A percentile compares a stretch with the other conserved stretches of the same genome.
Evolutionary conservation across 192 early-diverging fungal species (phyloP).

Genomic region (Coemansia sp.): DNA sequence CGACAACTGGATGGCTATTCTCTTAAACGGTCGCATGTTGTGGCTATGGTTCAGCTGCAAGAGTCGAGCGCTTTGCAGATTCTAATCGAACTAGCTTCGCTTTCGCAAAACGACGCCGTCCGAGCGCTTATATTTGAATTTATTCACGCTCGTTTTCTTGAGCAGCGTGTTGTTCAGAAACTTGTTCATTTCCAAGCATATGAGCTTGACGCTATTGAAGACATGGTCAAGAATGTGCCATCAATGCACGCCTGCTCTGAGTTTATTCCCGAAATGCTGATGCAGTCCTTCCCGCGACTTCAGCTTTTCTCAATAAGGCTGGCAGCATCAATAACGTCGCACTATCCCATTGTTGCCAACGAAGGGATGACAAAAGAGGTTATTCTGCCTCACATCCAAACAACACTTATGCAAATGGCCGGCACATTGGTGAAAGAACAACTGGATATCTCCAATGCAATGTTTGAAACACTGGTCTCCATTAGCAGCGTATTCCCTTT

Average conservation of each 20-base stretch:
- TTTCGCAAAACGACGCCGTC: constrained; percentile 15
- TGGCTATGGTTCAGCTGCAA: constrained; percentile 58
- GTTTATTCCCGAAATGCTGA: constrained; percentile 61
- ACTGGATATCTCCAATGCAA: constrained; percentile 35
- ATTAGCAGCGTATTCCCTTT: constrained; percentile 22
- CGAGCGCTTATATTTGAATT: constrained; percentile 55
- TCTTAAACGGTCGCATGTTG: constrained; percentile 40
- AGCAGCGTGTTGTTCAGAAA: constrained; percentile 58
- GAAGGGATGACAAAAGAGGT: constrained; percentile 51
- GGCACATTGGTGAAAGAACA: constrained; percentile 28
- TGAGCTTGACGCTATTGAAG: constrained; percentile 50
- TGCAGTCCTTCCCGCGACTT: constrained; percentile 36
- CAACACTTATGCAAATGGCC: constrained; percentile 36
- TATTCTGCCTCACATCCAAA: constrained; percentile 49
- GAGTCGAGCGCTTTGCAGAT: constrained; percentile 59
- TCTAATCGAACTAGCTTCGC: constrained; percentile 48
- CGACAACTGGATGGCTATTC: constrained; percentile 24
- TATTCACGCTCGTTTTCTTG: constrained; percentile 63
- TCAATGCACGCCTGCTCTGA: constrained; percentile 64
- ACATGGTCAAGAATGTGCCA: constrained; percentile 62
- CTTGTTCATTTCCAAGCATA: constrained; percentile 66
- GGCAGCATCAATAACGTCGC: constrained; percentile 33
- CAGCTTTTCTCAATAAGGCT: constrained; percentile 49
- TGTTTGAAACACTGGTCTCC: constrained; percentile 30
- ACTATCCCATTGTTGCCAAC: constrained; percentile 48